Evolutionary conservation across 345 rosid genomes (phyloP).

Genomic region (Excoecaria agallocha): DNA sequence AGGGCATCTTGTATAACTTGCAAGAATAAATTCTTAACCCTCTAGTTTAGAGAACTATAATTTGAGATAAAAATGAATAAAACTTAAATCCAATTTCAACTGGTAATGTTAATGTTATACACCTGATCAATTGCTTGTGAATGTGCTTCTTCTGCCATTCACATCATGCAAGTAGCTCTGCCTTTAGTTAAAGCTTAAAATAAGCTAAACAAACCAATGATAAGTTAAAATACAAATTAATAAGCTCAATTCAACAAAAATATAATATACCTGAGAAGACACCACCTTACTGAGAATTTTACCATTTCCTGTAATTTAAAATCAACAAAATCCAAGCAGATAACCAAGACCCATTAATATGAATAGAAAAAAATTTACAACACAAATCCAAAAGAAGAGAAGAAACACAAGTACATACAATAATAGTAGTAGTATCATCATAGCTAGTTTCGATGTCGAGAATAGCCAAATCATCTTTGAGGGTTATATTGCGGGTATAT

Average conservation of each 20-base stretch:
- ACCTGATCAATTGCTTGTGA: slow-evolving; percentile 62
- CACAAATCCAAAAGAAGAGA: no score
- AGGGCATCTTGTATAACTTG: slow-evolving; percentile 91
- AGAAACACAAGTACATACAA: slow-evolving; percentile 43
- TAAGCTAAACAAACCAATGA: slow-evolving; percentile 5
- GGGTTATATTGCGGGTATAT: no score
- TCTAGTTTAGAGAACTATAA: slow-evolving; percentile 2
- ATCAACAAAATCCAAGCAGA: background rate
- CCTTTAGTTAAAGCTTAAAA: slow-evolving; percentile 43
- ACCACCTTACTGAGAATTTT: slow-evolving; percentile 87
- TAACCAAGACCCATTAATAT: slow-evolving; percentile 3
- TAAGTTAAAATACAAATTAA: background rate
- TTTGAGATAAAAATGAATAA: background rate
- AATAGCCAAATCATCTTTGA: slow-evolving; percentile 57
- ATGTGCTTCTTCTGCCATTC: slow-evolving; percentile 96
- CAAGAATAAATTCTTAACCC: background rate
- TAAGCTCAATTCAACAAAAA: background rate
- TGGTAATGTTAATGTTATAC: background rate
- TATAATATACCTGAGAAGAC: slow-evolving; percentile 73
- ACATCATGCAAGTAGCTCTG: slow-evolving; percentile 74
- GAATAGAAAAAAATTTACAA: background rate
- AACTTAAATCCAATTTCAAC: background rate
- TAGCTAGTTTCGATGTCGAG: slow-evolving; percentile 96
- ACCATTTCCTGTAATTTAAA: slow-evolving; percentile 80
- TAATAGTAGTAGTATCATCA: slow-evolving; percentile 93